phyloP scores from a whole-genome alignment of 2,329 filamentous ascomycete genomes.

The Aureobasidium sp. region DNA sequence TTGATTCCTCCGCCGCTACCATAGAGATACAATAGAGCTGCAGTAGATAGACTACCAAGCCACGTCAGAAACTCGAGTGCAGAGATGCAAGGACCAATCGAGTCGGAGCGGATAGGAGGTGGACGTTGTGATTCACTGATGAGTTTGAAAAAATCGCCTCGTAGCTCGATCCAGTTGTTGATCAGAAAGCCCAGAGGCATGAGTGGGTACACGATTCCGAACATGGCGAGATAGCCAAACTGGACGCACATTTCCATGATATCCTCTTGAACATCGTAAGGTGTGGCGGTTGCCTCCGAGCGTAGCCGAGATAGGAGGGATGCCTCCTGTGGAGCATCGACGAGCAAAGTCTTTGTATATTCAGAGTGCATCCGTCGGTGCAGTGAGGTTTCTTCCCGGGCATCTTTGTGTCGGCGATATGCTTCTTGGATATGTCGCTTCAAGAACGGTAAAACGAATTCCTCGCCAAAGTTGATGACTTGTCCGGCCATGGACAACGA shows the following conservation, averaged over 20 bases:
- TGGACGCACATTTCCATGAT: neutral
- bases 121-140: slow-evolving; percentile 1
- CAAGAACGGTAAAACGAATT: neutral
- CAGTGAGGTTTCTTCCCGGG: neutral
- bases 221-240: slow-evolving; percentile 5
- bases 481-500: slow-evolving; percentile 2
- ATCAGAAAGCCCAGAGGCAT: slow-evolving; percentile 2
- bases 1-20: neutral
- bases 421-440: neutral
- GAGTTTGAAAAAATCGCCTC: slow-evolving; percentile 8
- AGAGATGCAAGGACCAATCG: neutral
- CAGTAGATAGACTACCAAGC: neutral
- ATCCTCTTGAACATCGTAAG: neutral
- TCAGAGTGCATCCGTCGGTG: slow-evolving; percentile 4
- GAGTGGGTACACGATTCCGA: neutral
- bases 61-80: slow-evolving; percentile 3
- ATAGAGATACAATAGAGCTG: neutral
- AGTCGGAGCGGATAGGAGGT: neutral
- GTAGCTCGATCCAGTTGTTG: slow-evolving; percentile 9
- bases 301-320: neutral
- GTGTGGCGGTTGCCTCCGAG: neutral
- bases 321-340: neutral
- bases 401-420: neutral
- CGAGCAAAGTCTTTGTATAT: neutral
- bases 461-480: neutral